Conservation (phyloP, 768 basidiomycete genomes). For the Boletus barrowsii region DNA sequence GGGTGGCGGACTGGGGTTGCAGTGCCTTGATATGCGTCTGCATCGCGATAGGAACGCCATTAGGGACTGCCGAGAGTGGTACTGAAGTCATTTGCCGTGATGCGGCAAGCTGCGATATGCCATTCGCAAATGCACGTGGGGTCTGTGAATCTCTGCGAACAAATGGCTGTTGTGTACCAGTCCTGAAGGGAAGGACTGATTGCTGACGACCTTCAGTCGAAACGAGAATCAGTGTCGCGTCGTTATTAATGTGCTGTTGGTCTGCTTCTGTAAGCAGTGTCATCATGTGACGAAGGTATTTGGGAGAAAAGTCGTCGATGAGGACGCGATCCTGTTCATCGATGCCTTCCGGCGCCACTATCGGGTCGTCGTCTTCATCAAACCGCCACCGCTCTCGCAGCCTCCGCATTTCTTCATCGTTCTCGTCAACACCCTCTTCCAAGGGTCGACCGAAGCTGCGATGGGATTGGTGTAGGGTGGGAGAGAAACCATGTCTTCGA, state of each 20-base stretch:
- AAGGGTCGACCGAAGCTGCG: slow-evolving; percentile 24
- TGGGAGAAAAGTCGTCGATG: slow-evolving; percentile 67
- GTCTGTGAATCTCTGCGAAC: slow-evolving; percentile 27
- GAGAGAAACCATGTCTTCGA: slow-evolving; percentile 23
- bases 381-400: slow-evolving; percentile 65
- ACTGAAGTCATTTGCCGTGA: slow-evolving; percentile 21
- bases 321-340: slow-evolving; percentile 69
- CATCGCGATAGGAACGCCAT: slow-evolving; percentile 56
- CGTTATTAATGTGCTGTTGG: slow-evolving; percentile 46
- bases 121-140: slow-evolving; percentile 22
- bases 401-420: slow-evolving; percentile 40
- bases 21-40: slow-evolving; percentile 62
- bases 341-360: slow-evolving; percentile 51
- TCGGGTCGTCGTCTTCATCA: slow-evolving; percentile 61
- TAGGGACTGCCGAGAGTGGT: slow-evolving; percentile 30
- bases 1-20: slow-evolving; percentile 46
- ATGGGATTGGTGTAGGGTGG: slow-evolving; percentile 3
- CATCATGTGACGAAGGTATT: slow-evolving; percentile 57
- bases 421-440: slow-evolving; percentile 23
- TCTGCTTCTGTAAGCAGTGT: slow-evolving; percentile 57
- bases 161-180: slow-evolving; percentile 30
- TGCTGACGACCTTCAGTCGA: slow-evolving; percentile 50
- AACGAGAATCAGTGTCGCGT: slow-evolving; percentile 45
- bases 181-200: slow-evolving; percentile 46
- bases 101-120: slow-evolving; percentile 23